Evolutionary conservation across 2,329 filamentous ascomycete genomes (phyloP), one percentile per base, ranked within the genome.

Genomic region (Aureobasidium sp.): DNA sequence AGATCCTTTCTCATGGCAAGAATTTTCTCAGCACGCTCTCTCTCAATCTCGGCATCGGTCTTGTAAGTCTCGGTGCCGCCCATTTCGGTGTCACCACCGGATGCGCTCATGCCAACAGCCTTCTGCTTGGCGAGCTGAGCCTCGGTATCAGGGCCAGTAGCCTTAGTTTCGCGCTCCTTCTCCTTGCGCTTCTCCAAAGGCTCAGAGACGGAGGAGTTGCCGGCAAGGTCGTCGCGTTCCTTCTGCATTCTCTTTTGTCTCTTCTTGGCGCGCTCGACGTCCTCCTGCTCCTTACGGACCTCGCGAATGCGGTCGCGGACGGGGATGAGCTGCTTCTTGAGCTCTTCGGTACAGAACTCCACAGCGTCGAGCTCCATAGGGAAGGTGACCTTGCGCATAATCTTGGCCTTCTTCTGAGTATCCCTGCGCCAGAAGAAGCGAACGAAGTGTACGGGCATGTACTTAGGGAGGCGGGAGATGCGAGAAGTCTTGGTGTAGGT

Each of bases 381-480:
- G 73, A 99, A 99, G 0, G 91, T 93, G 62, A 99, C 94, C 78
- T 97, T 99, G 73, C 92, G 90, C 90, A 99, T 93, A 69, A 99
- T 99, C 82, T 99, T 99, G 67, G 93, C 92, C 82, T 99, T 99
- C 80, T 97, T 97, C 76, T 95, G 88, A 3, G 90, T 91, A 68
- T 96, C 91, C 51, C 88, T 86, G 72, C 96, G 93, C 94, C 94
- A 99, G 79, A 93, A 97, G 79, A 99, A 99, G 66, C 94, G 90
- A 62, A 99, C 90, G 74, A 99, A 96, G 76, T 99, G 94, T 4
- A 99, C 90, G 0, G 94, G 94, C 48, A 99, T 82, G 73, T 99
- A 97, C 75, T 96, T 96, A 20, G 94, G 94, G 53, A 97, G 80
- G 23, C 93, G 87, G 12, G 92, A 85, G 69, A 99, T 95, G 71